Conservation (phyloP, 139 green algal genomes). For the Coccomyxa sp. region DNA sequence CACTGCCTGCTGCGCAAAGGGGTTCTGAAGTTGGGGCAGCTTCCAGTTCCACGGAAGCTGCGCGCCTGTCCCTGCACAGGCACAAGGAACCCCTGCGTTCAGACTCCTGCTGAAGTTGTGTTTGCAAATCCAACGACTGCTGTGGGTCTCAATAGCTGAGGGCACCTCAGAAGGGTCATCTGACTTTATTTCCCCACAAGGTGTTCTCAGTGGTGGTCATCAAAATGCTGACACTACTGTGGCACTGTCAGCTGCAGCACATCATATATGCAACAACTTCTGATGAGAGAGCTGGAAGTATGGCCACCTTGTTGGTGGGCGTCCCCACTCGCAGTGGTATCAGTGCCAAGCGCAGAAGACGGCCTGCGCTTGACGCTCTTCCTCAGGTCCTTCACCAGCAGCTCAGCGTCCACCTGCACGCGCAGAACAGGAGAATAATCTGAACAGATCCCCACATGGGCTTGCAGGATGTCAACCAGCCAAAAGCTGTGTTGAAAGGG, state of each 20-base stretch:
- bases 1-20: background rate
- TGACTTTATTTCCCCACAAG: too few species aligned
- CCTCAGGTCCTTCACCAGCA: conserved; percentile 26
- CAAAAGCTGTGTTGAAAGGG: background rate
- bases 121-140: background rate
- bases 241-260: background rate
- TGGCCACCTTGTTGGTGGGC: background rate
- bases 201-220: too few species aligned
- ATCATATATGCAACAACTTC: too few species aligned
- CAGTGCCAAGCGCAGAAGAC: too few species aligned
- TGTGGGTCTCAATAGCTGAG: background rate
- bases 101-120: background rate
- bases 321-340: too few species aligned
- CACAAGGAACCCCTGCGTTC: background rate
- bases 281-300: background rate
- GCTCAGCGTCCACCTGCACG: conserved; percentile 12
- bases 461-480: background rate
- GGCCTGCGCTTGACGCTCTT: background rate
- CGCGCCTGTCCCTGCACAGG: background rate
- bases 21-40: background rate
- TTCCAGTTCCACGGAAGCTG: background rate
- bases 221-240: background rate
- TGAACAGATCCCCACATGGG: background rate
- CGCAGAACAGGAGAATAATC: background rate
- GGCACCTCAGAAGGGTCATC: background rate